Base-by-base conservation (phyloP, 768 basidiomycete genomes). In the Lentinula lateritia region DNA sequence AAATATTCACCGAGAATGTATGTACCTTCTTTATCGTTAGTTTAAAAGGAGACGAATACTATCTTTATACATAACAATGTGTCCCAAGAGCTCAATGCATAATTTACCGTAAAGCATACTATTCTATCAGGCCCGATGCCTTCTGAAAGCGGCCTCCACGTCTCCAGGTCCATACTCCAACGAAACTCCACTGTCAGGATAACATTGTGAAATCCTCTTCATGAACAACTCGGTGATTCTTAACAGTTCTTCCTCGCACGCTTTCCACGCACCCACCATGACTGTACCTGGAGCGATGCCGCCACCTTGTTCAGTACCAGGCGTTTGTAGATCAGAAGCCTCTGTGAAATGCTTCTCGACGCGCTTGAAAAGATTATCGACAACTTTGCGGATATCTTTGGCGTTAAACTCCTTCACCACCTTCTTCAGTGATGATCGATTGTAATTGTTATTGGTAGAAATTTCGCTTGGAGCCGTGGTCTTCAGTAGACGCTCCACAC, bases 291-390 rank as follows among this genome's bases (percentile, higher is more conserved):
- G 76, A 2, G 81, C 74, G 61, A 85, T 83, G 39, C 79, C 80
- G 36, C 76, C 75, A 63, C 76, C 77, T 60, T 86, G 84, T 62
- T 88, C 85, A 3, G 76, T 79, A 18, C 82, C 82, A 3, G 82
- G 69, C 65, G 85, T 88, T 64, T 59, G 58, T 9, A 59, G 23
- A 36, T 88, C 89, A 9, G 88, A 86, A 1, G 84, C 85, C 67
- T 95, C 92, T 6, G 88, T 88, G 68, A 97, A 98, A 70, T 98
- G 96, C 73, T 98, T 98, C 74, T 96, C 93, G 34, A 98, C 92
- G 9, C 96, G 86, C 70, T 92, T 92, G 74, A 88, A 89, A 41
- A 98, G 79, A 7, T 83, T 83, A 60, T 98, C 96, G 56, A 96
- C 77, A 63, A 90, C 81, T 71, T 96, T 96, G 41, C 92, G 88